Conservation (phyloP, 306 rosid genomes). For the Mimosa pudica region DNA sequence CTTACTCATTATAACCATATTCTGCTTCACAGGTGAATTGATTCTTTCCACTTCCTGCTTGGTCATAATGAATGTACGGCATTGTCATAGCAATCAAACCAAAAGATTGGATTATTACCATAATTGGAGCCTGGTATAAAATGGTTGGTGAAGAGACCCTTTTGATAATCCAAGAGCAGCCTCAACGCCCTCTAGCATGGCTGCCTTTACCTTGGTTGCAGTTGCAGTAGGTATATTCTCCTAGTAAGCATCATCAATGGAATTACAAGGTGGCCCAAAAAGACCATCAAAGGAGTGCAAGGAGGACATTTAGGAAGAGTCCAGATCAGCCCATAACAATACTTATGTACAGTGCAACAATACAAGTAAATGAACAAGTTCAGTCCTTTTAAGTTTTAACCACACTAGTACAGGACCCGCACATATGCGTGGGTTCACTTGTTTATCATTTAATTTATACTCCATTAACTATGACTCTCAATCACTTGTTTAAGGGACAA, state of each 20-base stretch:
- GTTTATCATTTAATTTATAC: no score
- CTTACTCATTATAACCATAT: slow-evolving; percentile 4
- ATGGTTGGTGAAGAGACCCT: slow-evolving; percentile 75
- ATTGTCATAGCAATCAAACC: slow-evolving; percentile 30
- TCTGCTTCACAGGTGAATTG: background rate
- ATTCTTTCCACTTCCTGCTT: slow-evolving; percentile 14
- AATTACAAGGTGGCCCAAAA: background rate
- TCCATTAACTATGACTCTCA: no score
- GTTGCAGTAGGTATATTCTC: slow-evolving; percentile 85
- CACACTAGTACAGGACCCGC: no score
- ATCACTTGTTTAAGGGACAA: no score
- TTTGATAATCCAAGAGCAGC: slow-evolving; percentile 70
- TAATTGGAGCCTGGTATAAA: slow-evolving; percentile 69
- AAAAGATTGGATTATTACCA: slow-evolving; percentile 54
- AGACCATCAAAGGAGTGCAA: background rate
- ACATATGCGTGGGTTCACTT: no score
- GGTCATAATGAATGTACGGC: slow-evolving; percentile 13
- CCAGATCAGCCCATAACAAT: slow-evolving; percentile 4
- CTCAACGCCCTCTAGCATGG: slow-evolving; percentile 87
- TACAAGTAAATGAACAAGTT: background rate
- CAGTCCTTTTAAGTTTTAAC: background rate
- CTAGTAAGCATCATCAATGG: slow-evolving; percentile 42
- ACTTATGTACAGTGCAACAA: background rate
- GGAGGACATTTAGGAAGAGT: slow-evolving; percentile 5
- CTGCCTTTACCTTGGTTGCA: slow-evolving; percentile 62